Evolutionary conservation across 2,329 filamentous ascomycete genomes (phyloP).

Genomic region (Coleophoma eucalyptorum): DNA sequence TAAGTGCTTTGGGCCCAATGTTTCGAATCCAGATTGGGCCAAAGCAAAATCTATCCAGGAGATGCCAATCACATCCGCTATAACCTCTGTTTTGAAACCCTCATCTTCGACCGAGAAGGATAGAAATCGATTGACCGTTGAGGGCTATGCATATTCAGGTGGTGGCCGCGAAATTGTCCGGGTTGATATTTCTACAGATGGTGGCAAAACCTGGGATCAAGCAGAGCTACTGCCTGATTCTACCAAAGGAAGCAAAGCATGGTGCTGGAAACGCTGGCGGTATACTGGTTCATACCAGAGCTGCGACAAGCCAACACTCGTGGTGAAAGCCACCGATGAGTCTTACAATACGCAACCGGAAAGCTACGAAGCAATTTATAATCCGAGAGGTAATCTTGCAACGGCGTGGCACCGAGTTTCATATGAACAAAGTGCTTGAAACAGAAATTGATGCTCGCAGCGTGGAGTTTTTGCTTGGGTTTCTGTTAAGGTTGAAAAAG

Average conservation of each 20-base stretch:
- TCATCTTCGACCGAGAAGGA: neutral
- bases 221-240: slow-evolving; percentile 53
- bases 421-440: too few species aligned
- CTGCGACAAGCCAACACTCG: slow-evolving; percentile 42
- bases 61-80: slow-evolving; percentile 63
- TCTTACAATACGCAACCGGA: slow-evolving; percentile 65
- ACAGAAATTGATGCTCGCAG: too few species aligned
- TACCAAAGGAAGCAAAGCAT: slow-evolving; percentile 43
- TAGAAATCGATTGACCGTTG: slow-evolving; percentile 33
- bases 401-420: slow-evolving; percentile 62
- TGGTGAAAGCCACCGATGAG: slow-evolving; percentile 65
- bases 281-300: slow-evolving; percentile 29
- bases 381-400: slow-evolving; percentile 60
- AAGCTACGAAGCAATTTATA: slow-evolving; percentile 55
- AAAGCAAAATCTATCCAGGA: slow-evolving; percentile 61
- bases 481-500: too few species aligned
- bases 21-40: slow-evolving; percentile 55
- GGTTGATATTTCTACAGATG: slow-evolving; percentile 45
- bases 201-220: slow-evolving; percentile 48
- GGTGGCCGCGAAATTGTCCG: slow-evolving; percentile 44
- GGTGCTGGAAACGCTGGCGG: slow-evolving; percentile 65
- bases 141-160: slow-evolving; percentile 46
- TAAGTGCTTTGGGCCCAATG: slow-evolving; percentile 64
- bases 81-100: slow-evolving; percentile 37
- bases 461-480: too few species aligned